A percentile compares a stretch with the other conserved stretches of the same genome.
Conservation (phyloP, 768 basidiomycete species). For the Termitomyces sp. region DNA sequence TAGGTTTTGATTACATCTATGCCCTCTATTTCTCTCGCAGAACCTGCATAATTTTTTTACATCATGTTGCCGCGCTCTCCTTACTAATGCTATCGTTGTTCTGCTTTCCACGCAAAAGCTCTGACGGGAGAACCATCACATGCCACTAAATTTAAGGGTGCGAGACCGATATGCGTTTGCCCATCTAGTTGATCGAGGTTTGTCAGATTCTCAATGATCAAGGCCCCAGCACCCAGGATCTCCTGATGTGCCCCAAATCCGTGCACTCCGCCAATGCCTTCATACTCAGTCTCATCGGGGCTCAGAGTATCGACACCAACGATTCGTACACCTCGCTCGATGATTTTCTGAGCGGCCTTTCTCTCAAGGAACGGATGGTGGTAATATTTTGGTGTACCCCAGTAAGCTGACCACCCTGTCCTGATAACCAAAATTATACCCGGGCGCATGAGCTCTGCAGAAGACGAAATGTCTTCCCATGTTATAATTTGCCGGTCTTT, state of each 20-base stretch:
- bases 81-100: slow-evolving; percentile 4
- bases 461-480: slow-evolving; percentile 45
- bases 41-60: neutral
- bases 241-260: slow-evolving; percentile 54
- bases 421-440: slow-evolving; percentile 50
- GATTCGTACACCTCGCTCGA: slow-evolving; percentile 47
- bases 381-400: slow-evolving; percentile 46
- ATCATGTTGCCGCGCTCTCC: neutral
- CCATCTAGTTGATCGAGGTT: slow-evolving; percentile 40
- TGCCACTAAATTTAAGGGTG: slow-evolving; percentile 53
- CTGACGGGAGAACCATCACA: slow-evolving; percentile 71
- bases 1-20: neutral
- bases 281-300: slow-evolving; percentile 56
- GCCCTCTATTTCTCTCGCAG: neutral
- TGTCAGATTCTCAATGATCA: slow-evolving; percentile 70
- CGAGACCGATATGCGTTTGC: slow-evolving; percentile 39
- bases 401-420: slow-evolving; percentile 65
- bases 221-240: slow-evolving; percentile 53
- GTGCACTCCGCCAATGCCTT: slow-evolving; percentile 26
- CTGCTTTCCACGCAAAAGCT: slow-evolving; percentile 47
- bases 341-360: slow-evolving; percentile 45
- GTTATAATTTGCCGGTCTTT: slow-evolving; percentile 39
- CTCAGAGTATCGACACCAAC: slow-evolving; percentile 62
- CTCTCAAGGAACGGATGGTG: slow-evolving; percentile 61
- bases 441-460: slow-evolving; percentile 29